Conservation (phyloP, 2,329 filamentous ascomycete species). For the Coniochaeta prunicola region DNA sequence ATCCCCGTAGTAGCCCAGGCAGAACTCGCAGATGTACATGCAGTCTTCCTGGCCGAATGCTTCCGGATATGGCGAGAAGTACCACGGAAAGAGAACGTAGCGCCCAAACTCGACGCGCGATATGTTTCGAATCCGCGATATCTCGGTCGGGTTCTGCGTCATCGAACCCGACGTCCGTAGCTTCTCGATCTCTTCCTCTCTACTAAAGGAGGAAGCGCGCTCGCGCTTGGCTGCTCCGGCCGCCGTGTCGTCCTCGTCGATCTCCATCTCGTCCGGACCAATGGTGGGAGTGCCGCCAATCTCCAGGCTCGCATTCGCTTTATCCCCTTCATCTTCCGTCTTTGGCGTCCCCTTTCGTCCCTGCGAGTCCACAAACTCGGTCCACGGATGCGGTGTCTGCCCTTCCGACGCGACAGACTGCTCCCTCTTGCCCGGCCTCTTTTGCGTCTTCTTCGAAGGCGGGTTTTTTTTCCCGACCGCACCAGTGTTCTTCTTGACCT, state of each 20-base stretch:
- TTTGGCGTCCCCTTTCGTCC: conserved; percentile 34
- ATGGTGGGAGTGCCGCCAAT: conserved; percentile 35
- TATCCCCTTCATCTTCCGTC: conserved; percentile 36
- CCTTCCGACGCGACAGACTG: conserved; percentile 47
- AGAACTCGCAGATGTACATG: conserved; percentile 97
- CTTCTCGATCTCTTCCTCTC: conserved; percentile 93
- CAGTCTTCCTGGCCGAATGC: conserved; percentile 81
- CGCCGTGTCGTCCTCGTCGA: conserved; percentile 42
- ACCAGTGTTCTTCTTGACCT: conserved; percentile 63
- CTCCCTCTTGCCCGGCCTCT: conserved; percentile 47
- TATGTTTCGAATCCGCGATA: conserved; percentile 91
- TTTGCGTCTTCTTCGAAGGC: conserved; percentile 51
- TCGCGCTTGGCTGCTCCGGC: conserved; percentile 29
- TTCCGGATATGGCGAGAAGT: conserved; percentile 95
- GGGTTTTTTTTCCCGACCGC: conserved; percentile 47
- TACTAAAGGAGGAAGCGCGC: conserved; percentile 52
- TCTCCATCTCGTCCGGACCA: conserved; percentile 43
- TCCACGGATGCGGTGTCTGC: conserved; percentile 46
- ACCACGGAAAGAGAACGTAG: conserved; percentile 93
- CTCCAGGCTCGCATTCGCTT: conserved; percentile 34
- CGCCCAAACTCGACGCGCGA: conserved; percentile 91
- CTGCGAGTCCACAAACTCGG: conserved; percentile 43
- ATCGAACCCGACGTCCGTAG: conserved; percentile 90
- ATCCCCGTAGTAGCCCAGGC: conserved; percentile 82
- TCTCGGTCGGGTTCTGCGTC: conserved; percentile 97